Conservation (phyloP, 1,284 basidiomycete species). For the Ceratobasidium sp. region DNA sequence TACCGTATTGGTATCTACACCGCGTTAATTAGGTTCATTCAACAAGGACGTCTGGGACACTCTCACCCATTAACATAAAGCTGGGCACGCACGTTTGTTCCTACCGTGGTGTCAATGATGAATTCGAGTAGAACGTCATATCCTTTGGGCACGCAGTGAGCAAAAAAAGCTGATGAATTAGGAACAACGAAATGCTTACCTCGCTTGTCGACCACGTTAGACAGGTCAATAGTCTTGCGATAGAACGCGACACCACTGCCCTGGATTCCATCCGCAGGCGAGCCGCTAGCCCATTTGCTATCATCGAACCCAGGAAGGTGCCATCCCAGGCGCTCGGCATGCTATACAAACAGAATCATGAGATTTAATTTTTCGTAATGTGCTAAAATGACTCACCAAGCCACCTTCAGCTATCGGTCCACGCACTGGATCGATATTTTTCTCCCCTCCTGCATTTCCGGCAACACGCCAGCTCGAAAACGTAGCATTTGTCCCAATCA, state of each 20-base stretch:
- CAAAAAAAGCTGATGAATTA: not conserved
- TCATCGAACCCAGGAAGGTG: conserved; percentile 47
- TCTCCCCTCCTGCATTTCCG: conserved; percentile 46
- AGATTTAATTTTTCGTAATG: too few relatives aligned
- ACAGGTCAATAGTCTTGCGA: conserved; percentile 28
- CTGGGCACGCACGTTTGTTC: conserved; percentile 40
- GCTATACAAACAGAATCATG: too few relatives aligned
- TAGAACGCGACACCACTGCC: conserved; percentile 36
- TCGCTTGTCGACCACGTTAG: conserved; percentile 20
- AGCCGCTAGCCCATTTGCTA: conserved; percentile 43
- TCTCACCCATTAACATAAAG: conserved; percentile 43
- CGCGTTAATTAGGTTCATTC: not conserved
- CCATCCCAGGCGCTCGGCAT: conserved; percentile 47
- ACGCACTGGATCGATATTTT: conserved; percentile 44
- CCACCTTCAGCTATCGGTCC: conserved; percentile 47
- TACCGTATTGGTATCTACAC: conserved; percentile 41
- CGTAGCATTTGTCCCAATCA: conserved; percentile 37
- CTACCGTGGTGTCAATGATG: conserved; percentile 28
- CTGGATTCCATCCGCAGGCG: conserved; percentile 20
- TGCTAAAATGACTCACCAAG: too few relatives aligned
- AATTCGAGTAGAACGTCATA: conserved; percentile 34
- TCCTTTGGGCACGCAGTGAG: not conserved
- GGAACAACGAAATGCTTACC: not conserved
- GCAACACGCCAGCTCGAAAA: conserved; percentile 47
- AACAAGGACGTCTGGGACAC: too few relatives aligned